Evolutionary conservation across 805 yeast species (phyloP), one percentile per base, ranked within the genome.

Genomic region (Kodamaea lidongshanica): DNA sequence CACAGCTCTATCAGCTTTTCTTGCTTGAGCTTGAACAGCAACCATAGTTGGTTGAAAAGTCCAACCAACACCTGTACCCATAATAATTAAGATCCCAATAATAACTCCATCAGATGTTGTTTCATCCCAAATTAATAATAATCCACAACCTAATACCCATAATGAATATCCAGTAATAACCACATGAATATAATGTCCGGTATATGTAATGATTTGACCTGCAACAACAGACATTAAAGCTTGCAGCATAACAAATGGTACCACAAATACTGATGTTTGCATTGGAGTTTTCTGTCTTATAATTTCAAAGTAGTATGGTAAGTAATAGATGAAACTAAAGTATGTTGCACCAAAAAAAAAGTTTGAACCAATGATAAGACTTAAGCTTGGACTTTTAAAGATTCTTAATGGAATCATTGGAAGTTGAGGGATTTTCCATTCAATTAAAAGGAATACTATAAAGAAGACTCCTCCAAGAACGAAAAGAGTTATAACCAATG

Each of bases 21-120:
- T 51, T 10, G 74, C 56, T 36, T 72, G 74, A 1, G 77, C 75
- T 44, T 65, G 79, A 20, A 64, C 62, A 1, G 78, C 79, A 7
- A 74, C 68, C 53, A 72, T 58, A 0, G 72, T 65, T 4, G 77
- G 77, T 44, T 72, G 78, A 58, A 72, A 70, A 12, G 69, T 62
- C 29, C 57, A 56, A 2, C 76, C 79, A 6, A 61, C 56, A 0
- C 77, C 74, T 12, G 50, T 35, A 26, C 56, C 56, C 40, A 50
- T 45, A 6, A 50, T 16, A 20, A 48, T 25, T 31, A 64, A 36
- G 2, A 62, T 50, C 19, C 65, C 52, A 5, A 39, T 48, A 31
- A 45, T 26, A 21, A 65, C 50, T 1, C 58, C 67, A 2, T 50
- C 61, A n/a, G 44, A 44, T 6, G 58, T 45, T 5, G 53, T 30